Conservation (phyloP, 495 filamentous ascomycete species). For the Terfezia boudieri region DNA sequence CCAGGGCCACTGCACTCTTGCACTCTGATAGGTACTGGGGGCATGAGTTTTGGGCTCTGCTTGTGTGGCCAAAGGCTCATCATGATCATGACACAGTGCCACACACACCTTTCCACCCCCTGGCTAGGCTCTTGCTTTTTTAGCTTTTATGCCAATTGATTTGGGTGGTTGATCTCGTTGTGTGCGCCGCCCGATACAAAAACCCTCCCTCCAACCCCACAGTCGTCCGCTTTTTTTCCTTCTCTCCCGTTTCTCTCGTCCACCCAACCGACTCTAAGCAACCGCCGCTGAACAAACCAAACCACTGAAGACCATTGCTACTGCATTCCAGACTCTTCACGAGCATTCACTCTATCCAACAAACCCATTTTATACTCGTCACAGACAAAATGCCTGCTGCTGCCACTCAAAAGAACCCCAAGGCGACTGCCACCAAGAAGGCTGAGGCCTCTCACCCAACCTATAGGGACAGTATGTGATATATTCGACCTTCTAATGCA, state of each 20-base stretch:
- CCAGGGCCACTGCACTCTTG: no score
- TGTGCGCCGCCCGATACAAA: not conserved
- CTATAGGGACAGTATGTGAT: slow-evolving; percentile 27
- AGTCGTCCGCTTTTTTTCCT: not conserved
- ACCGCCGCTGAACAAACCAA: no score
- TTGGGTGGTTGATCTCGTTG: not conserved
- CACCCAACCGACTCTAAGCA: no score
- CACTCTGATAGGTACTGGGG: no score
- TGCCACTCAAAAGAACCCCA: slow-evolving; percentile 1
- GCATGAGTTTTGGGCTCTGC: no score
- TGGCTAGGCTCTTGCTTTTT: not conserved
- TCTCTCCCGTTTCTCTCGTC: not conserved
- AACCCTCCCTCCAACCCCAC: not conserved
- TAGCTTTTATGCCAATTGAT: not conserved
- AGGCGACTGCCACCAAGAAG: slow-evolving; percentile 29
- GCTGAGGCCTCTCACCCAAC: slow-evolving; percentile 30
- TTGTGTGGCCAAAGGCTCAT: no score
- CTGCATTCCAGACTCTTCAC: no score
- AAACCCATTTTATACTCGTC: slow-evolving; percentile 4
- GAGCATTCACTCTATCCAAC: slow-evolving; percentile 6
- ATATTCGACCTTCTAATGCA: slow-evolving; percentile 20
- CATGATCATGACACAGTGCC: no score
- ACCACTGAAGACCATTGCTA: no score
- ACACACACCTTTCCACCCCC: not conserved
- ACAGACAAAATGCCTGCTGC: slow-evolving; percentile 25